A percentile compares a stretch with the other conserved stretches of the same genome.
Conservation (phyloP, 108 stramenopile genomes). For the Pseudonitzschia multiseries region DNA sequence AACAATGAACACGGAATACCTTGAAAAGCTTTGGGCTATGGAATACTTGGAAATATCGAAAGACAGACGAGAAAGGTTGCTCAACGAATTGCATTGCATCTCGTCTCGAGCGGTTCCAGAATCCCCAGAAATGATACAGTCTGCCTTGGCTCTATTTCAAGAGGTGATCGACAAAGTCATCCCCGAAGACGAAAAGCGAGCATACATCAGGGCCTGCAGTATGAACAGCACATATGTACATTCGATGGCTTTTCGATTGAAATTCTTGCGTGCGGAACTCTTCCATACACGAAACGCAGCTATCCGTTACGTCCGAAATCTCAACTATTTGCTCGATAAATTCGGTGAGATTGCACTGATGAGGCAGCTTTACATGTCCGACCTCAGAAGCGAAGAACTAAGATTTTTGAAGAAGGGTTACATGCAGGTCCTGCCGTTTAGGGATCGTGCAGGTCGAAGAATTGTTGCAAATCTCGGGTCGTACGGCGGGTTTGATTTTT, state of each 20-base stretch:
- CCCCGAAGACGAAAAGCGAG: neutral
- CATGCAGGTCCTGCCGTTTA: conserved; percentile 10
- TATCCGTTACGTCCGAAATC: conserved; percentile 1
- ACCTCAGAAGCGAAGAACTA: conserved; percentile 23
- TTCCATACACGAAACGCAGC: conserved; percentile 13
- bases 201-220: neutral
- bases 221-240: conserved; percentile 15
- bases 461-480: conserved; percentile 8
- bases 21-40: conserved; percentile 1
- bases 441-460: conserved; percentile 7
- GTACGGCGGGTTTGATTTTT: conserved; percentile 7
- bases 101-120: neutral
- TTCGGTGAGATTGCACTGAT: conserved; percentile 19
- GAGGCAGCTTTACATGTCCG: conserved; percentile 15
- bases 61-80: neutral
- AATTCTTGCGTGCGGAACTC: conserved; percentile 16
- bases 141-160: neutral
- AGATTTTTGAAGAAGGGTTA: conserved; percentile 17
- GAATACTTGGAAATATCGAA: conserved; percentile 3
- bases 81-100: neutral
- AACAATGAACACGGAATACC: neutral
- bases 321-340: conserved; percentile 18
- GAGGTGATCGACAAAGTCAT: neutral
- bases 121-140: neutral
- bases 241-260: conserved; percentile 18